phyloP scores from a whole-genome alignment of 768 basidiomycete genomes.

The Phaeolepiota aurea region DNA sequence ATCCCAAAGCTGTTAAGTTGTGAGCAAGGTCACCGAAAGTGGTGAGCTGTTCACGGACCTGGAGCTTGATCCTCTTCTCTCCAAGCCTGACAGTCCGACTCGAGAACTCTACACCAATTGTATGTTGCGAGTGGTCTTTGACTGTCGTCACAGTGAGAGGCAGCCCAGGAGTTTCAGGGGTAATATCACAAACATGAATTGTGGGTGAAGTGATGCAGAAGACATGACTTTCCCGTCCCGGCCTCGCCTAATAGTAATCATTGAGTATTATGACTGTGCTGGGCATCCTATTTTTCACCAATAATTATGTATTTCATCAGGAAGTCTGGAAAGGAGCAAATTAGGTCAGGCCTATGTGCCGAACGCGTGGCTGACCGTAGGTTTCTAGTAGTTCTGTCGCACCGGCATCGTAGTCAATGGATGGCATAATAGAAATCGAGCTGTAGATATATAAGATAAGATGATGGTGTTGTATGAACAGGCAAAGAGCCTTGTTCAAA shows the following conservation, averaged over 20 bases:
- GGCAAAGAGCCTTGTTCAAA: background rate
- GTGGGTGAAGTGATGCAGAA: slow-evolving; percentile 94
- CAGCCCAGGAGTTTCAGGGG: background rate
- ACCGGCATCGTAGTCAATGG: slow-evolving; percentile 65
- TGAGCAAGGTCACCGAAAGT: background rate
- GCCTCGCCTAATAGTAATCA: slow-evolving; percentile 65
- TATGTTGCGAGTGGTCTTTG: slow-evolving; percentile 95
- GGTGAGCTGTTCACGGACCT: slow-evolving; percentile 48
- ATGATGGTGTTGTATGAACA: too few species aligned
- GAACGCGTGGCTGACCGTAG: slow-evolving; percentile 53
- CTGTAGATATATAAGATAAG: slow-evolving; percentile 9
- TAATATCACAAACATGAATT: slow-evolving; percentile 56
- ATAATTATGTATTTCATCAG: slow-evolving; percentile 98
- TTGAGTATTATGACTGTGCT: slow-evolving; percentile 4
- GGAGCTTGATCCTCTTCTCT: slow-evolving; percentile 91
- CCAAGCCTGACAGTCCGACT: slow-evolving; percentile 89
- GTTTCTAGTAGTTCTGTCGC: slow-evolving; percentile 92
- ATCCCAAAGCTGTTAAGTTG: slow-evolving; percentile 72
- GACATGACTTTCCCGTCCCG: slow-evolving; percentile 94
- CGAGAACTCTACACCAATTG: slow-evolving; percentile 97
- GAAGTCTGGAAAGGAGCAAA: slow-evolving; percentile 57
- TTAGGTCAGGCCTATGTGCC: slow-evolving; percentile 8
- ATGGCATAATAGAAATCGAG: slow-evolving; percentile 31
- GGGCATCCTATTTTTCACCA: slow-evolving; percentile 37
- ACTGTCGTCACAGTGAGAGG: slow-evolving; percentile 39